Evolutionary conservation across 352 stramenopile species (phyloP).

Genomic region (Phytopythium ostracodes): DNA sequence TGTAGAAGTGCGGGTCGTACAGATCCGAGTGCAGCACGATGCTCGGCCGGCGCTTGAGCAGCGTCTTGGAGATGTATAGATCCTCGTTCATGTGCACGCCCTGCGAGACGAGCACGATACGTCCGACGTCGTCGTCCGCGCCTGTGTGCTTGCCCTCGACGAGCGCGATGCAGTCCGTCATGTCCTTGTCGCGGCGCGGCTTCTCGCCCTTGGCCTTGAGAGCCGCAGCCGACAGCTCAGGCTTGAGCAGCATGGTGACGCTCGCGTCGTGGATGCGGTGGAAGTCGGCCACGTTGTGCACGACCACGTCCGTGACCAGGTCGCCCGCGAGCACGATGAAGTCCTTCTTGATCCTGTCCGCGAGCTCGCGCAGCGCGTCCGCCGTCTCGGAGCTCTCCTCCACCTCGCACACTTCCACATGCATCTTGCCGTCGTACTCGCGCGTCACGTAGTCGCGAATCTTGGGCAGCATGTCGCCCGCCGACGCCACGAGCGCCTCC

Average conservation of each 20-base stretch:
- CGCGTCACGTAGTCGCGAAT: conserved; percentile 77
- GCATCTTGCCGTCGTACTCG: conserved; percentile 79
- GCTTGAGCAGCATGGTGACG: conserved; percentile 80
- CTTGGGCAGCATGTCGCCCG: conserved; percentile 46
- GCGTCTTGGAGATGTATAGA: conserved; percentile 70
- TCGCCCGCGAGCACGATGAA: conserved; percentile 82
- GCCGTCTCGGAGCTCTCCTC: conserved; percentile 70
- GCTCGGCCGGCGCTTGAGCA: conserved; percentile 67
- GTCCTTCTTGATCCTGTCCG: conserved; percentile 76
- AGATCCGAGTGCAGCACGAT: conserved; percentile 77
- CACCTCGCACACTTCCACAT: conserved; percentile 71
- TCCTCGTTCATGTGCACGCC: conserved; percentile 82
- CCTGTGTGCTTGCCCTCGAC: conserved; percentile 26
- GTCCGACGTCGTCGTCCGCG: conserved; percentile 37
- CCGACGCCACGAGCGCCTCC: conserved; percentile 68
- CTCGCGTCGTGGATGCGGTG: conserved; percentile 81
- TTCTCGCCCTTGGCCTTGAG: conserved; percentile 62
- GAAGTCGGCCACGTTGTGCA: conserved; percentile 79
- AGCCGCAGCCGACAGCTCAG: conserved; percentile 20
- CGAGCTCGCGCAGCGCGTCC: conserved; percentile 62
- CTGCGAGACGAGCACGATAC: conserved; percentile 65
- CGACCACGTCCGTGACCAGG: conserved; percentile 71
- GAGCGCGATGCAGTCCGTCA: conserved; percentile 79
- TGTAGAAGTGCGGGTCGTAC: conserved; percentile 83
- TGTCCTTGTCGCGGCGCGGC: conserved; percentile 71